Conservation (phyloP, 768 basidiomycete genomes). For the Mycena chlorophos region DNA sequence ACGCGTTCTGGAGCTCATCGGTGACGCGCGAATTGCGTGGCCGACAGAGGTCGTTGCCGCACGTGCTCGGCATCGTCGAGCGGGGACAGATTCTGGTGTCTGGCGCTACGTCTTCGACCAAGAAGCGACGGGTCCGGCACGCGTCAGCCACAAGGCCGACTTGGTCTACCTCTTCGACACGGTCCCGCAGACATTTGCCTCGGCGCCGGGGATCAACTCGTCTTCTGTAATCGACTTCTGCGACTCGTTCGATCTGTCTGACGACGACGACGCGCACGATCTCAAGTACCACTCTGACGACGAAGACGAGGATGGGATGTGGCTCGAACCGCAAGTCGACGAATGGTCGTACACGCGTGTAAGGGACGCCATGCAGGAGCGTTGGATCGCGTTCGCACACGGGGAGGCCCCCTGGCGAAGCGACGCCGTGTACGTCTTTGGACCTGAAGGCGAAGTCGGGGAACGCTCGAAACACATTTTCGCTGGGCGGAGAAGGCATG, state of each 20-base stretch:
- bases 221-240: slow-evolving; percentile 26
- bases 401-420: slow-evolving; percentile 72
- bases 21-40: slow-evolving; percentile 76
- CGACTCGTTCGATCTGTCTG: slow-evolving; percentile 36
- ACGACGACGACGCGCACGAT: slow-evolving; percentile 36
- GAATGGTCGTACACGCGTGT: slow-evolving; percentile 67
- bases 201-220: slow-evolving; percentile 12
- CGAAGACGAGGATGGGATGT: slow-evolving; percentile 38
- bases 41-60: slow-evolving; percentile 66
- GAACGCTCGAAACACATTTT: slow-evolving; percentile 68
- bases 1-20: slow-evolving; percentile 69
- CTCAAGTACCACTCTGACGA: slow-evolving; percentile 28
- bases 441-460: slow-evolving; percentile 80
- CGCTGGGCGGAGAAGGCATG: slow-evolving; percentile 58
- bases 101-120: slow-evolving; percentile 86
- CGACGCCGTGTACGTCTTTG: slow-evolving; percentile 75
- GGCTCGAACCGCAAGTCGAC: slow-evolving; percentile 61
- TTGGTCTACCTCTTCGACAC: slow-evolving; percentile 80
- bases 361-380: slow-evolving; percentile 68
- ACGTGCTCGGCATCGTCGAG: slow-evolving; percentile 48
- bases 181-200: slow-evolving; percentile 52
- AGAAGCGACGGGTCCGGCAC: slow-evolving; percentile 55
- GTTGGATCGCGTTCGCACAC: slow-evolving; percentile 75
- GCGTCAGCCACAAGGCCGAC: slow-evolving; percentile 66
- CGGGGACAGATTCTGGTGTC: slow-evolving; percentile 51